These are phyloP conservation scores for Cocos nucifera DNA, from an alignment of 176 grass and related monocot genomes.

Conservation along the genomic window DNA sequence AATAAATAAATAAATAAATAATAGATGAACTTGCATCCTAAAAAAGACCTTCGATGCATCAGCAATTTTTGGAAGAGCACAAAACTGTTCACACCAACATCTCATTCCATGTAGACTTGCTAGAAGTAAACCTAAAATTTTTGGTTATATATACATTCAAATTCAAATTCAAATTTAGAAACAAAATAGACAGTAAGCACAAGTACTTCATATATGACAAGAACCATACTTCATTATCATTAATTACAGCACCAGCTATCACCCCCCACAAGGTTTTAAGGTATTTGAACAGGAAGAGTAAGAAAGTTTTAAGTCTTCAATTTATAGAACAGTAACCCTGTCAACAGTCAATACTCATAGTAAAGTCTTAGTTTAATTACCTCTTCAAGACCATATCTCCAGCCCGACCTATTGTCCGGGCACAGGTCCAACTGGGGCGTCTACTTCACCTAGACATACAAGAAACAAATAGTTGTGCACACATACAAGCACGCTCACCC, in stretches of 20 bases:
- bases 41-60: constrained; percentile 75
- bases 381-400: constrained; percentile 85
- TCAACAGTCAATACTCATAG: too few species aligned
- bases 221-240: too few species aligned
- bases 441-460: constrained; percentile 51
- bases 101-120: constrained; percentile 75
- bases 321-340: too few species aligned
- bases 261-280: too few species aligned
- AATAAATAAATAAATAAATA: background rate
- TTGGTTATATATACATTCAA: too few species aligned
- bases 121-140: background rate
- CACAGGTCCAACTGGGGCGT: constrained; percentile 88
- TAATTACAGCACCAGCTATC: too few species aligned
- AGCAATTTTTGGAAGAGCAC: constrained; percentile 90
- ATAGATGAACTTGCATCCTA: constrained; percentile 4
- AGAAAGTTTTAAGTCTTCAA: too few species aligned
- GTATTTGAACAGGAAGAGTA: too few species aligned
- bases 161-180: too few species aligned
- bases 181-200: background rate
- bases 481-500: too few species aligned
- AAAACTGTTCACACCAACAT: constrained; percentile 91
- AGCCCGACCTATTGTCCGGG: constrained; percentile 80
- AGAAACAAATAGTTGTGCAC: background rate
- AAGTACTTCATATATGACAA: too few species aligned
- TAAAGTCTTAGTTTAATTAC: constrained; percentile 22